Evolutionary conservation across 192 early-diverging fungal genomes (phyloP), one percentile per base, ranked within the genome.

Genomic region (Gryganskiella cystojenkinii): DNA sequence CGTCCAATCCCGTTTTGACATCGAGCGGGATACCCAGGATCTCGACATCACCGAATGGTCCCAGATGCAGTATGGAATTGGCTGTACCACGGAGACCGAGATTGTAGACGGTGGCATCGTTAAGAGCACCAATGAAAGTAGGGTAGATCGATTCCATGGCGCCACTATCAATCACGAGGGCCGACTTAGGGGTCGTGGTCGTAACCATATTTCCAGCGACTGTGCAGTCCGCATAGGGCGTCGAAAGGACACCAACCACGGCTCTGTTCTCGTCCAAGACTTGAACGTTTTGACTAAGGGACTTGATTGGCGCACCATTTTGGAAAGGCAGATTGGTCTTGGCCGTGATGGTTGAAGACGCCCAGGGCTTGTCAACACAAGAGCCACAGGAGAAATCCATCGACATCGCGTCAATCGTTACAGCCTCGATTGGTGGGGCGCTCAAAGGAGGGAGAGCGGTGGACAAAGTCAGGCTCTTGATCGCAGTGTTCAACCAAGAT

Each of bases 261-360:
- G 27, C 31, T 1, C 45, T 49, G 14, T 56, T 44, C n/a, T 55
- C 25, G 24, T 67, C 79, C 52, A 67, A 56, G 22, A 87, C 61
- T 34, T 81, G 71, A 8, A 87, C 80, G 20, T 82, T 73, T 51
- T 85, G 82, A 34, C 78, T 67, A n/a, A 85, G 75, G 35, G 79
- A 37, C 35, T 71, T 78, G 56, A 90, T 84, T 8, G 70, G 80
- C 19, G 85, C 61, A 33, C 71, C 61, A 35, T 84, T 86, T 30
- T 78, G 73, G 49, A 90, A 90, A 11, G 88, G 88, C 35, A 90
- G 82, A 15, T 75, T 64, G 72, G 83, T 83, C 14, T 67, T 62
- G 14, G 85, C 85, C 2, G 54, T 64, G 28, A 89, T 81, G 46
- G 76, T 53, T 24, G 84, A 76, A 25, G 50, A 25, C 2, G 79